phyloP scores from a whole-genome alignment of 2,329 filamentous ascomycete genomes.

The Thelonectria olida region DNA sequence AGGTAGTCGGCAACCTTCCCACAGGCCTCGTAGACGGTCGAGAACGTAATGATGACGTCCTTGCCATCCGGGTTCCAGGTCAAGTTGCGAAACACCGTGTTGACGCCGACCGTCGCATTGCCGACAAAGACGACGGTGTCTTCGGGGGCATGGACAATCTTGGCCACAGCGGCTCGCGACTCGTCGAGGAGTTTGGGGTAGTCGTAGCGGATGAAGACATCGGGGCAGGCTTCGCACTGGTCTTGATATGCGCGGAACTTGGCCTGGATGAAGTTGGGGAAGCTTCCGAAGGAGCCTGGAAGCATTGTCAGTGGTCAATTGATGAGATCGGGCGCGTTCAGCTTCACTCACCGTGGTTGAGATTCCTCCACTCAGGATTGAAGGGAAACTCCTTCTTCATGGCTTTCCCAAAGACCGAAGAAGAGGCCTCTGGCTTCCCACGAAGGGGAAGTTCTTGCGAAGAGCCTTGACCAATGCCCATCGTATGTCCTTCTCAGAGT shows the following conservation, averaged over 20 bases:
- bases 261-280: slow-evolving; percentile 69
- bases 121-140: slow-evolving; percentile 78
- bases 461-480: slow-evolving; percentile 30
- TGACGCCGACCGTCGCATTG: slow-evolving; percentile 83
- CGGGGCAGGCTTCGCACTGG: slow-evolving; percentile 72
- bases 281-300: slow-evolving; percentile 81
- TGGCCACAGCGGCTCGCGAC: slow-evolving; percentile 73
- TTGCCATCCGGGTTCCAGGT: slow-evolving; percentile 72
- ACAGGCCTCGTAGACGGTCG: slow-evolving; percentile 81
- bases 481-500: too few species aligned
- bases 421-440: slow-evolving; percentile 27
- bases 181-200: slow-evolving; percentile 70
- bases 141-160: slow-evolving; percentile 70
- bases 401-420: slow-evolving; percentile 43
- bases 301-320: not conserved
- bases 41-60: slow-evolving; percentile 83
- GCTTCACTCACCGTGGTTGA: slow-evolving; percentile 75
- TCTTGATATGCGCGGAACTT: slow-evolving; percentile 73
- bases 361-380: slow-evolving; percentile 71
- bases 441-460: slow-evolving; percentile 36
- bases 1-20: slow-evolving; percentile 77
- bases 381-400: slow-evolving; percentile 75
- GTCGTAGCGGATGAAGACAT: slow-evolving; percentile 78
- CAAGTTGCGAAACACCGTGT: slow-evolving; percentile 82
- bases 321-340: not conserved